Base-by-base conservation (phyloP, 768 basidiomycete genomes). In the Gautieria morchelliformis region DNA sequence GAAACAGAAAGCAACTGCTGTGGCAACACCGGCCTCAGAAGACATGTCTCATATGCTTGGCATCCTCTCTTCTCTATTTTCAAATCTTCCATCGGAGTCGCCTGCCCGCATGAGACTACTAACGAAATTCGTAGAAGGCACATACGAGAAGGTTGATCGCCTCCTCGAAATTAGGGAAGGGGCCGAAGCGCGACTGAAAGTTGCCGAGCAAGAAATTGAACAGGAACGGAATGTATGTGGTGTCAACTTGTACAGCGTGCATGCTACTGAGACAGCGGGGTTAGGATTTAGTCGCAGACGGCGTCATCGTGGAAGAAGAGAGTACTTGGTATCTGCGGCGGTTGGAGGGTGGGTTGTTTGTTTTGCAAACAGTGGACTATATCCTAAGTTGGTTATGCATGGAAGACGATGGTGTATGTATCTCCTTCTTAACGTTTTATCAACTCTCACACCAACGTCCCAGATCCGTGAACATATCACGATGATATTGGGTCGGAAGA, bases 101-200 rank as follows among this genome's bases (percentile, higher is more conserved):
- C 77, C 83, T 0, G 75, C 80, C 30, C 83, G 91, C 17, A 82
- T 89, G 53, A 84, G 96, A 12, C 72, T 98, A 17, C 73, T 99
- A 15, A 76, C 91, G 6, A 99, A 99, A 70, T 99, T 98, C 63
- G 92, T 96, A 14, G 95, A 98, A 69, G 78, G 72, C 27, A 82
- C 87, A 53, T 99, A 96, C 65, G 93, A 94, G 67, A 98, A 99
- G 68, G 83, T 90, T 8, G 96, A 98, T 68, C 90, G 94, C 63
- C 73, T 99, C 32, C 71, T 96, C 24, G 95, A 98, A 65, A 80
- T 93, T 62, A 75, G 94, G 50, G 91, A 93, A 59, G 75, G 73
- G 40, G 83, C 89, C 2, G 75, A 77, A 40, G 71, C 69, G 9
- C 76, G 89, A 12, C 71, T 97, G 47, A 78, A 71, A 53, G 70